Base-by-base conservation (phyloP, 2,329 filamentous ascomycete species). In the Microsporum ferrugineum region DNA sequence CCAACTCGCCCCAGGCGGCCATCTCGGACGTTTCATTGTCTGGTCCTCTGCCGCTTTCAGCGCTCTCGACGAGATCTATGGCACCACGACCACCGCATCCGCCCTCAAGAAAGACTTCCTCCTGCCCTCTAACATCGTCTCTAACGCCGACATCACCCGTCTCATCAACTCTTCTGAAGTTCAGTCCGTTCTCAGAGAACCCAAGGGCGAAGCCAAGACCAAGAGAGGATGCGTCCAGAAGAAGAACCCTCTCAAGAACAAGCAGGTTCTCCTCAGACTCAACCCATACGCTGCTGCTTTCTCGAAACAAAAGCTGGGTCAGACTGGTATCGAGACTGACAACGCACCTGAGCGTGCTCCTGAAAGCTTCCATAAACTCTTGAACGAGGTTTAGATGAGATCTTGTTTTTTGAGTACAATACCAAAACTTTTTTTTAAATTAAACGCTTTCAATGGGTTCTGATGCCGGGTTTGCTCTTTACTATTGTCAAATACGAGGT, bases 191-290 rank as follows among this genome's bases (percentile, higher is more conserved):
- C 86, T 99, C 74, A 87, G 88, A 72, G 90, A 88, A 65, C 90
- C 91, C 78, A 94, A 91, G 84, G 94, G 94, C 71, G 85, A 88
- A 71, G 85, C 90, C 75, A 80, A 86, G 75, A 95, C 91, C 79
- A 96, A 96, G 86, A 89, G 94, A 75, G 80, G 83, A 70, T 80
- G 84, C 74, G 90, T 96, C 70, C 92, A 96, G 86, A 99, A 99
- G 91, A 97, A 97, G 91, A 99, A 99, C 86, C 94, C 94, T 74
- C 91, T 99, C 71, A 84, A 83, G 81, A 99, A 99, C 88, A 95
- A 91, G 86, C 94, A 97, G 85, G 88, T 99, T 70, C 85, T 96
- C 80, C 88, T 99, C 76, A 88, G 94, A 73, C 88, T 99, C 78
- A 99, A 99, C 88, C 94, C 94, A 67, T 99, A 99, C 81, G 92